Percentiles rank a stretch among this genome's conserved stretches.
These are phyloP conservation scores for Adansonia rubrostipa DNA, from an alignment of 441 rosid species.

Conservation along the genomic window DNA sequence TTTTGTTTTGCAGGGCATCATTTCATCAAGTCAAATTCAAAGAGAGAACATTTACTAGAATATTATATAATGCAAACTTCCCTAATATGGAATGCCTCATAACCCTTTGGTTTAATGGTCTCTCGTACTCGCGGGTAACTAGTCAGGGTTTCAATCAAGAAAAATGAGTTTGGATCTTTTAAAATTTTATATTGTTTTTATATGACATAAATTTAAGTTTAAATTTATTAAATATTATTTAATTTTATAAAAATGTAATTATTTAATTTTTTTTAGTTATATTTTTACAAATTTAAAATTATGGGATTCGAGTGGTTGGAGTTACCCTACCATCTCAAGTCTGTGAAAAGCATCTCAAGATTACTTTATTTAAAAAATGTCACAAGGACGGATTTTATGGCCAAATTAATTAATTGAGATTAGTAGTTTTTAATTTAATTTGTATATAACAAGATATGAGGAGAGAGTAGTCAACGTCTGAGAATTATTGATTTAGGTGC, in stretches of 20 bases:
- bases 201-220: too few relatives aligned
- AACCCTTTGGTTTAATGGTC: not conserved
- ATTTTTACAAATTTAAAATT: too few relatives aligned
- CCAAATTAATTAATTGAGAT: too few relatives aligned
- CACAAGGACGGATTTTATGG: too few relatives aligned
- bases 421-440: not conserved
- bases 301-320: too few relatives aligned
- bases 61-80: constrained; percentile 10
- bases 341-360: too few relatives aligned
- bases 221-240: too few relatives aligned
- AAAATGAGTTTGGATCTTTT: not conserved
- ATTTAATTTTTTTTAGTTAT: too few relatives aligned
- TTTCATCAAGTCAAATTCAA: constrained; percentile 18
- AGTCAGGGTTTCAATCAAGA: not conserved
- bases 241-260: too few relatives aligned
- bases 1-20: not conserved
- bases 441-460: not conserved
- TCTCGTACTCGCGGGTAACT: not conserved
- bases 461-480: not conserved
- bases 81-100: constrained; percentile 16
- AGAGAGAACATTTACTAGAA: not conserved
- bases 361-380: too few relatives aligned
- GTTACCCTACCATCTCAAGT: too few relatives aligned
- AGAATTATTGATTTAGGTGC: not conserved
- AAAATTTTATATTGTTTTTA: too few relatives aligned